Evolutionary conservation across 2,329 filamentous ascomycete genomes (phyloP).

Genomic region (Fusarium kyushuense): DNA sequence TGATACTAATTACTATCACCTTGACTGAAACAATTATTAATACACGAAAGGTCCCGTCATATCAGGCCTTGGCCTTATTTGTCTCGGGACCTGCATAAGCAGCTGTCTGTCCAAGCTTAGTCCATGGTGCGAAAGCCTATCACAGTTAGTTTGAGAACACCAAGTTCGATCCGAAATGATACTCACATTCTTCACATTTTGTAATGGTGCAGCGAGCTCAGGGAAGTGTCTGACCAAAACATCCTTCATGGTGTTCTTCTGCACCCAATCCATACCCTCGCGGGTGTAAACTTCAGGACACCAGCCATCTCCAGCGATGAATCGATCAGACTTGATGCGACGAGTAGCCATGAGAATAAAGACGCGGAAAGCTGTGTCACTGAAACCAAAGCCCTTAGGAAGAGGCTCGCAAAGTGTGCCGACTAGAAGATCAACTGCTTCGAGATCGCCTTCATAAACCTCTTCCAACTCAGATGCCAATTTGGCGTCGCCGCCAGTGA

Average conservation of each 20-base stretch:
- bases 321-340: constrained; percentile 30
- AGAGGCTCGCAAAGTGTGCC: constrained; percentile 28
- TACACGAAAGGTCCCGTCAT: too few species aligned
- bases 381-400: constrained; percentile 21
- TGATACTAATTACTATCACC: too few species aligned
- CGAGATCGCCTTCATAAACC: constrained; percentile 11
- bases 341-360: constrained; percentile 32
- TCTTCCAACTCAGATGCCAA: constrained; percentile 20
- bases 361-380: constrained; percentile 27
- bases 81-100: constrained; percentile 23
- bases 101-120: constrained; percentile 24
- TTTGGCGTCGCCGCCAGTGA: constrained; percentile 19
- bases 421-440: constrained; percentile 15
- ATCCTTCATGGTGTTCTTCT: constrained; percentile 33
- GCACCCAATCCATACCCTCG: constrained; percentile 30
- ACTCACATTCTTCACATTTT: constrained; percentile 23
- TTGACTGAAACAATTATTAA: too few species aligned
- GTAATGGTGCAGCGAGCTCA: constrained; percentile 20
- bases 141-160: neutral
- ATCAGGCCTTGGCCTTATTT: constrained; percentile 6
- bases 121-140: constrained; percentile 32
- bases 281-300: constrained; percentile 31
- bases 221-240: constrained; percentile 30
- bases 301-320: constrained; percentile 28
- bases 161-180: rapidly evolving